Evolutionary conservation across 2,329 filamentous ascomycete species (phyloP), one percentile per base, ranked within the genome.

Genomic region (Pseudogymnoascus sp.): DNA sequence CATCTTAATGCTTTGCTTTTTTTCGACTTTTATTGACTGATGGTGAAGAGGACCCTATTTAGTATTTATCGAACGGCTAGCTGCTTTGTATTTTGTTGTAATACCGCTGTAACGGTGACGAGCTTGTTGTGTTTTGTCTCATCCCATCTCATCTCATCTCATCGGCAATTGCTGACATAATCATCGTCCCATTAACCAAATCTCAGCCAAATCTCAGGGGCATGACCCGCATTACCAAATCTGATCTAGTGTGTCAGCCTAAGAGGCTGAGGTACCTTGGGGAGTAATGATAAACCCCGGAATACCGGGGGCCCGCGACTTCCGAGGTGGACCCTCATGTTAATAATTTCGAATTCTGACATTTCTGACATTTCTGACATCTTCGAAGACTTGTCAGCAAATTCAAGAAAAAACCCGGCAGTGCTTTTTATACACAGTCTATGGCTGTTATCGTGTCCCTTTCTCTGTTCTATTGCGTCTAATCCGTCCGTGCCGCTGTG

Each of bases 221-320:
- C 49, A 34, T 3, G 31, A 56, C 49, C 46, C 28, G 28, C 49
- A 34, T 56, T 34, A 5, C 49, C 28, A 56, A 12, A 1, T 34
- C 1, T 12, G 16, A 6, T 5, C 9, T 56, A 56, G 49, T 11
- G 49, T 34, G 1, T 56, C 16, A 18, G 49, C n/a, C 28, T 18
- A 18, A 21, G 49, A 11, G 6, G n/a, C 49, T 6, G 28, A 16
- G 28, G 28, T 34, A 56, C 49, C 49, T 56, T 56, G 49, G 28
- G 49, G 49, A 56, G 49, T 56, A 36, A 56, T 56, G 49, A 56
- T 56, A 36, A 56, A 9, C 49, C 49, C 28, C n/a, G 49, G 16
- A 38, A 34, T 56, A 21, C 49, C 49, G 16, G 49, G 28, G 28
- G 28, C 14, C 28, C 28, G 49, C 49, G 28, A 56, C 49, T 8